phyloP scores from a whole-genome alignment of 2,329 filamentous ascomycete species.

The Myriosclerotinia scirpicola region DNA sequence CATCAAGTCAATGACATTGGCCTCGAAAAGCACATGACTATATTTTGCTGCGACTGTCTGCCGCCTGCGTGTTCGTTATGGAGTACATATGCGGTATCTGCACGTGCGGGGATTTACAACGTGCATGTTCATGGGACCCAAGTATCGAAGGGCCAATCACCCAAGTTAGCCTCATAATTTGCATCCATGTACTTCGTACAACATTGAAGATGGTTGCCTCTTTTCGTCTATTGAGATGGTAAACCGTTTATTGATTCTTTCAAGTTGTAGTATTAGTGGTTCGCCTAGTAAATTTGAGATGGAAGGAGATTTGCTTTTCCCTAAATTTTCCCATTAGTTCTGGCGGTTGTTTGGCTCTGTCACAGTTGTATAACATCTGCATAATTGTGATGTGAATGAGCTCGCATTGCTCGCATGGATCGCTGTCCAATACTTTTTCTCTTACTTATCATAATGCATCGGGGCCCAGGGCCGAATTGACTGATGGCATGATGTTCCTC shows the following conservation, averaged over 20 bases:
- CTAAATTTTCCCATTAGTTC: neutral
- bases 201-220: conserved; percentile 24
- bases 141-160: conserved; percentile 30
- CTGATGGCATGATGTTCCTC: conserved; percentile 9
- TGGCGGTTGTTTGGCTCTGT: conserved; percentile 11
- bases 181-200: conserved; percentile 24
- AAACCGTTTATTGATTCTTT: neutral
- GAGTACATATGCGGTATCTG: conserved; percentile 29
- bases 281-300: conserved; percentile 11
- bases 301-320: neutral
- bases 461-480: conserved; percentile 21
- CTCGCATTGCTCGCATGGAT: conserved; percentile 19
- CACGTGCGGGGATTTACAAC: conserved; percentile 30
- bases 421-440: conserved; percentile 13
- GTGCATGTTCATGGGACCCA: conserved; percentile 27
- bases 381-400: conserved; percentile 19
- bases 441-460: conserved; percentile 19
- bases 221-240: conserved; percentile 15
- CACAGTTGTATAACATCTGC: conserved; percentile 17
- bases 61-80: conserved; percentile 32
- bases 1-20: conserved; percentile 17
- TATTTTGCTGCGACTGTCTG: conserved; percentile 22
- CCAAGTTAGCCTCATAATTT: conserved; percentile 20
- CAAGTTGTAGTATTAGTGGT: conserved; percentile 1
- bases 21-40: conserved; percentile 32